Evolutionary conservation across 345 rosid genomes (phyloP).

Genomic region (Abelmoschus esculentus): DNA sequence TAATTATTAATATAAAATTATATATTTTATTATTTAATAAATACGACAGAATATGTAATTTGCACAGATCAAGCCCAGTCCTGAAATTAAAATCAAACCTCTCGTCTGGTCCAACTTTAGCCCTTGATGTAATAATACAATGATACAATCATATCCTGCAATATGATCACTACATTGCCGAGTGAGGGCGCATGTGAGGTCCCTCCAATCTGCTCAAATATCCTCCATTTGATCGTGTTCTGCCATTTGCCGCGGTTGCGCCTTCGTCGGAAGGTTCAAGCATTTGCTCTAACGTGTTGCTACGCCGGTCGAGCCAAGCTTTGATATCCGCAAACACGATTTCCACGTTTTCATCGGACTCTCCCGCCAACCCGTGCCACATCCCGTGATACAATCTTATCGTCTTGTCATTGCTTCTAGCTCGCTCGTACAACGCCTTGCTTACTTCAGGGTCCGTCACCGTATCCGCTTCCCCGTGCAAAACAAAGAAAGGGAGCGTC

Average conservation of each 20-base stretch:
- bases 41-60: no score
- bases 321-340: conserved; percentile 67
- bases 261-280: conserved; percentile 6
- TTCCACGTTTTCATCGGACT: conserved; percentile 63
- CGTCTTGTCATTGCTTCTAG: conserved; percentile 74
- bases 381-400: conserved; percentile 75
- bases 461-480: conserved; percentile 91
- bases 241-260: not conserved
- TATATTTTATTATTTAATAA: no score
- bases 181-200: conserved; percentile 44
- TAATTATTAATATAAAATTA: no score
- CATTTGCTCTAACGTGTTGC: conserved; percentile 22
- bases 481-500: conserved; percentile 63
- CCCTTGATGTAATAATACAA: no score
- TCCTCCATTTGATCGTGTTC: conserved; percentile 16
- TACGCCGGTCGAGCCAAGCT: conserved; percentile 59
- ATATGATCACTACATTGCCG: conserved; percentile 36
- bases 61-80: no score
- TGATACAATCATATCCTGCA: not conserved
- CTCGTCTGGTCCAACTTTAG: no score
- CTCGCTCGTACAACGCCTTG: conserved; percentile 67
- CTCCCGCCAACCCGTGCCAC: conserved; percentile 92
- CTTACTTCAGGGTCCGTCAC: conserved; percentile 97
- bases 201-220: conserved; percentile 59
- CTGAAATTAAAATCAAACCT: no score